Evolutionary conservation across 192 early-diverging fungal species (phyloP).

Genomic region (Cetraspora pellucida): DNA sequence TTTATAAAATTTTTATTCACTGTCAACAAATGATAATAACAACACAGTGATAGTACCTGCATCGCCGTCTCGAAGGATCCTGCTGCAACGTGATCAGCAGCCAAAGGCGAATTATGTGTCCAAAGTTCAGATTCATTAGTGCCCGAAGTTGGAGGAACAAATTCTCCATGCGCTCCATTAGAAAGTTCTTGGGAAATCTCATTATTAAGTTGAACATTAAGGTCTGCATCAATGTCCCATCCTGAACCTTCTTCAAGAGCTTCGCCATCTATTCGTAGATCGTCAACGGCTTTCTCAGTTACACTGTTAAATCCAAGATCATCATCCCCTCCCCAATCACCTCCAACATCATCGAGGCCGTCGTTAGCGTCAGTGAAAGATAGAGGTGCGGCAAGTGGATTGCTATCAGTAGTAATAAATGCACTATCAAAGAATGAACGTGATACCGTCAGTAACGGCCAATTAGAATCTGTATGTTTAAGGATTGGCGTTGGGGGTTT

Average conservation of each 20-base stretch:
- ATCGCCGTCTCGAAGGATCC: slow-evolving; percentile 96
- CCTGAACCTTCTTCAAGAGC: slow-evolving; percentile 70
- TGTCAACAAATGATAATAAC: background rate
- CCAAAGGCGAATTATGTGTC: slow-evolving; percentile 83
- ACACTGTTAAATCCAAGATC: slow-evolving; percentile 62
- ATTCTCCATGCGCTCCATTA: slow-evolving; percentile 57
- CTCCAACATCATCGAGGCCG: slow-evolving; percentile 64
- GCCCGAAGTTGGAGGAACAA: slow-evolving; percentile 77
- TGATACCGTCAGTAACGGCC: slow-evolving; percentile 87
- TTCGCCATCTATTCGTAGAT: slow-evolving; percentile 48
- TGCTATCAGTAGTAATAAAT: slow-evolving; percentile 55
- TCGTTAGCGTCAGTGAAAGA: slow-evolving; percentile 54
- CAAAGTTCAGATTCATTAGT: slow-evolving; percentile 71
- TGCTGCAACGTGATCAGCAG: slow-evolving; percentile 92
- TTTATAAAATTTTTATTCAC: background rate
- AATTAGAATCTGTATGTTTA: slow-evolving; percentile 78
- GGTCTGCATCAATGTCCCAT: slow-evolving; percentile 86
- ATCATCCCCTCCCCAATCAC: slow-evolving; percentile 79
- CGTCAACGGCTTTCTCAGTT: slow-evolving; percentile 43
- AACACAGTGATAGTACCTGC: slow-evolving; percentile 56
- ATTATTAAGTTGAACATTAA: slow-evolving; percentile 67
- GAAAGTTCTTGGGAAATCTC: slow-evolving; percentile 60
- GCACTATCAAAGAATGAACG: slow-evolving; percentile 84
- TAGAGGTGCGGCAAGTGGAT: slow-evolving; percentile 62
- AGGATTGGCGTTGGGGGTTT: slow-evolving; percentile 73